phyloP scores from a whole-genome alignment of 345 rosid genomes.

The Lepidium sativum region DNA sequence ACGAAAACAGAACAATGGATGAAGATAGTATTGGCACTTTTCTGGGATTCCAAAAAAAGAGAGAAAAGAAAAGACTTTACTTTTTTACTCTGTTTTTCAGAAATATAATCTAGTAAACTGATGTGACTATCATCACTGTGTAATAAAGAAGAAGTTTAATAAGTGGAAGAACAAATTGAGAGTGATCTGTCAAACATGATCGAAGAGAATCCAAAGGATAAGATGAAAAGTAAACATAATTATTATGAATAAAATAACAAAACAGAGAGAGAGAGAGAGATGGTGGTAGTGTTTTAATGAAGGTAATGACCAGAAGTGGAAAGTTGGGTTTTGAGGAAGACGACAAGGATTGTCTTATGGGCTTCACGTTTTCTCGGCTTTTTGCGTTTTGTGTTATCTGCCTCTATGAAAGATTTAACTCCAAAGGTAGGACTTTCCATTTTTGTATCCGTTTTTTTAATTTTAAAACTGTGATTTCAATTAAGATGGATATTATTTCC shows the following conservation, averaged over 20 bases:
- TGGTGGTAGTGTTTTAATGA: slow-evolving; percentile 4
- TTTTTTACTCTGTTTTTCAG: not conserved
- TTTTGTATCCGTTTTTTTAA: not conserved
- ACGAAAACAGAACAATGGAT: not conserved
- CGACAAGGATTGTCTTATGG: slow-evolving; percentile 16
- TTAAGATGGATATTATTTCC: not conserved
- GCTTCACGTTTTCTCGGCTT: slow-evolving; percentile 26
- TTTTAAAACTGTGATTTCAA: not conserved
- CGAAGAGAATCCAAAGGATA: slow-evolving; percentile 17
- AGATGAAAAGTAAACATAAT: not conserved
- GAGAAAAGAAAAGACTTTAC: not conserved
- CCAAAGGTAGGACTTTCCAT: not conserved
- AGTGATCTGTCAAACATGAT: slow-evolving; percentile 3
- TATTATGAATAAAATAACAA: not conserved
- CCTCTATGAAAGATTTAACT: not conserved
- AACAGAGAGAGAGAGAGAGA: too few species aligned
- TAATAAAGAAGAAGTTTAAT: not conserved
- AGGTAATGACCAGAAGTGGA: slow-evolving; percentile 16
- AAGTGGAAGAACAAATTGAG: slow-evolving; percentile 5
- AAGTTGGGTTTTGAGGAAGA: slow-evolving; percentile 18
- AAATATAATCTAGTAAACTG: not conserved
- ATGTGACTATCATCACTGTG: slow-evolving; percentile 7
- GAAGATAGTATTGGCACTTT: not conserved
- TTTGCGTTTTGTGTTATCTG: slow-evolving; percentile 18
- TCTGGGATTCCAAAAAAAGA: not conserved